Base-by-base conservation (phyloP, 208 protist genomes). In the Leptomonas seymouri region DNA sequence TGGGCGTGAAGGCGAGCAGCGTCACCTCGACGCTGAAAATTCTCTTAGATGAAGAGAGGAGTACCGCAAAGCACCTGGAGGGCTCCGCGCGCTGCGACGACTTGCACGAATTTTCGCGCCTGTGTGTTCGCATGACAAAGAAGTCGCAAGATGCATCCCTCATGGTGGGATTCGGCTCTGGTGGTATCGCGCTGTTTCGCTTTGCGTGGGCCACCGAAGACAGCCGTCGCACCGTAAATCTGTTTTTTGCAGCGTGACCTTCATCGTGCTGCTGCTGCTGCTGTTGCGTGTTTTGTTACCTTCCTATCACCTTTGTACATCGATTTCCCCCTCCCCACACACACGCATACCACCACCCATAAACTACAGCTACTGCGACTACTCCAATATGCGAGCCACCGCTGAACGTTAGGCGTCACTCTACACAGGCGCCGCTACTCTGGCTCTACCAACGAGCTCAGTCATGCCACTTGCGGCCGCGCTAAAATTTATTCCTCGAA, bases 111-210 rank as follows among this genome's bases (percentile, higher is more conserved):
- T 92, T 85, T 78, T 76, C 68, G 15, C 71, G 72, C 23, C 71
- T 89, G 21, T 81, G 69, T 67, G 56, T 72, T 31, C 76, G 56
- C 42, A 76, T 62, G 56, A 39, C 21, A 7, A 73, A 66, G 55
- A 18, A 51, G 46, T 56, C 28, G 45, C 36, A 23, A 5, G 49
- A 11, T 15, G 20, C 18, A 4, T 62, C 67, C 7, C 69, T 93
- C 46, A 76, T 57, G 70, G 48, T 93, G 60, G 84, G 85, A 30
- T 84, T 93, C 59, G 81, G 81, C 18, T 50, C 58, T 16, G 62
- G 81, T 54, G 78, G 71, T 15, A 62, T 90, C 20, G 69, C 80
- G 18, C 69, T 89, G 42, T 80, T 93, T 60, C 71, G 76, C 41
- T 62, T 87, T 15, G 67, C 78, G 25, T 93, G 87, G 85, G n/a